These are phyloP conservation scores for Xylaria longipes DNA, from an alignment of 495 filamentous ascomycete species.

Conservation along the genomic window DNA sequence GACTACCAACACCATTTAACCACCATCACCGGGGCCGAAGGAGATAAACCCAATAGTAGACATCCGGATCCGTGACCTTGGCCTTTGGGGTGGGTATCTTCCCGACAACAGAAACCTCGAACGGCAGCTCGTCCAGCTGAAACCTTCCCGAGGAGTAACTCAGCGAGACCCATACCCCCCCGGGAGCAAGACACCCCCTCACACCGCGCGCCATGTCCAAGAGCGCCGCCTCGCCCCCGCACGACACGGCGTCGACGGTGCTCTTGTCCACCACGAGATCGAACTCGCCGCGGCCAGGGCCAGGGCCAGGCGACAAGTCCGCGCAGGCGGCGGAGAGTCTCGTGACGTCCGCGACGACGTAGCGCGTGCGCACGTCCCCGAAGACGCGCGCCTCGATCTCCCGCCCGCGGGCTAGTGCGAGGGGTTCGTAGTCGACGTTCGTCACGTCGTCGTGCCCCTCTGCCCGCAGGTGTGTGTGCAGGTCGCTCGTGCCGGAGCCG, in stretches of 20 bases:
- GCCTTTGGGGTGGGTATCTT: slow-evolving; percentile 44
- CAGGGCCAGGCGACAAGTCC: no score
- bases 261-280: slow-evolving; percentile 50
- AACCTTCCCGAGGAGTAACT: slow-evolving; percentile 49
- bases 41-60: slow-evolving; percentile 47
- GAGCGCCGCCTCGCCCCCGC: slow-evolving; percentile 40
- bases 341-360: slow-evolving; percentile 46
- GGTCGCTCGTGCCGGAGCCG: slow-evolving; percentile 51
- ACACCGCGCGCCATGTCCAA: slow-evolving; percentile 39
- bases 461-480: slow-evolving; percentile 45
- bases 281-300: slow-evolving; percentile 25
- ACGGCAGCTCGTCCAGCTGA: slow-evolving; percentile 34
- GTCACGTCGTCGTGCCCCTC: slow-evolving; percentile 43
- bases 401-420: slow-evolving; percentile 45
- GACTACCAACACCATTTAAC: background rate
- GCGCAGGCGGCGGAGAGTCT: no score
- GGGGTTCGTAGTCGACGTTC: slow-evolving; percentile 52
- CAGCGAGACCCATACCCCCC: slow-evolving; percentile 49
- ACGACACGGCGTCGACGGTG: slow-evolving; percentile 50
- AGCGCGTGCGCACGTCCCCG: slow-evolving; percentile 44
- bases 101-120: slow-evolving; percentile 42
- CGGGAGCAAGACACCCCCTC: slow-evolving; percentile 31
- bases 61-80: slow-evolving; percentile 44
- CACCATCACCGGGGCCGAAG: slow-evolving; percentile 36
- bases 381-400: slow-evolving; percentile 41